Conservation (phyloP, 2,329 filamentous ascomycete species). For the Alternaria sp. region DNA sequence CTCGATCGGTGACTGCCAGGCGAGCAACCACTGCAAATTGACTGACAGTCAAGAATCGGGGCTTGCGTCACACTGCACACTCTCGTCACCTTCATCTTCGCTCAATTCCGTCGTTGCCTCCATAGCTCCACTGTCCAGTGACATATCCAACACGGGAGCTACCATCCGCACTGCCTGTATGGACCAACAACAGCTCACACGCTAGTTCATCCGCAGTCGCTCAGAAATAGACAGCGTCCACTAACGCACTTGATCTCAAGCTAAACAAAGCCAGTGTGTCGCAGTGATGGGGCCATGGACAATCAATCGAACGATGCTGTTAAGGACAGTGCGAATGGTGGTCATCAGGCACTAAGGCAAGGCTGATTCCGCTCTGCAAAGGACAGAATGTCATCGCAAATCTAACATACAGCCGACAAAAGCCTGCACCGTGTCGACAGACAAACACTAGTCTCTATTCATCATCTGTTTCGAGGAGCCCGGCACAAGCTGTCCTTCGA, state of each 20-base stretch:
- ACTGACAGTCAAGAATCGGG: neutral
- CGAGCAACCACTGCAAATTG: neutral
- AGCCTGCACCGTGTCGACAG: neutral
- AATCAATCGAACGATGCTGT: neutral
- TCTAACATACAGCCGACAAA: neutral
- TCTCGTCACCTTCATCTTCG: neutral
- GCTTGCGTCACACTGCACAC: neutral
- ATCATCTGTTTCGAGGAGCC: neutral
- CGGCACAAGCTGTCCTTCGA: neutral
- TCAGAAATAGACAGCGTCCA: neutral
- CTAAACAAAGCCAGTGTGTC: neutral
- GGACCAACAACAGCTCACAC: neutral
- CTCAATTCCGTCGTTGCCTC: neutral
- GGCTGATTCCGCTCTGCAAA: slow-evolving; percentile 1
- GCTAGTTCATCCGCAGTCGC: neutral
- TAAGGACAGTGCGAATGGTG: neutral
- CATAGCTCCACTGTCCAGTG: neutral
- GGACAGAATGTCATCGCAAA: neutral
- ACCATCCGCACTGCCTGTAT: neutral
- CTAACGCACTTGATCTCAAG: neutral
- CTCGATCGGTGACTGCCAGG: neutral
- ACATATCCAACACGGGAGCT: neutral
- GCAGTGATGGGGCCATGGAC: neutral
- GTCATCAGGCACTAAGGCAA: neutral
- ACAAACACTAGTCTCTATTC: neutral